Evolutionary conservation across 2,329 filamentous ascomycete species (phyloP), one percentile per base, ranked within the genome.

Genomic region (Trichoderma semiorbis): DNA sequence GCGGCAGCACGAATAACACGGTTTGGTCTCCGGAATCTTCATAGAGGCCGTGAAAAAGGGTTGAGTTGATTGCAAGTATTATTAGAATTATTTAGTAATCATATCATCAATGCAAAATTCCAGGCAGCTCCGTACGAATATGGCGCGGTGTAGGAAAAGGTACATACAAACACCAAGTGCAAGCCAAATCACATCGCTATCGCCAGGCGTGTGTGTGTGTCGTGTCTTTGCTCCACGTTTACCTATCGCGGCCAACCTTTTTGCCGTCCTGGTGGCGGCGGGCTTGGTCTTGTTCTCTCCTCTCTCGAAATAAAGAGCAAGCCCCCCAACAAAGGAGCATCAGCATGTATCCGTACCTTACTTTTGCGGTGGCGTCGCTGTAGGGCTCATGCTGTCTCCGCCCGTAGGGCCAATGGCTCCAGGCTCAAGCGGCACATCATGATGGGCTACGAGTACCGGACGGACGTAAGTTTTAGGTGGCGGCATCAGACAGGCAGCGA

Each of bases 361-460:
- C 53, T 43, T 32, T 34, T 32, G 34, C 57, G 57, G 66, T 69
- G 66, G 66, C 66, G 66, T 69, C 39, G 39, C 53, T 58, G 66
- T 69, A 69, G 66, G 66, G 66, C 66, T 69, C 65, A 60, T 69
- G 28, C 39, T 62, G 21, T 36, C 66, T 69, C 66, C 66, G 66
- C 66, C 24, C 66, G 66, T 69, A 69, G 66, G 66, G 66, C 66
- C 55, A 69, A 69, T 69, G 66, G 66, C 43, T 43, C 66, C 61
- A n/a, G 34, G 66, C 43, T 43, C 66, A 69, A n/a, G 34, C 66
- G 66, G 66, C 66, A 69, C 66, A 69, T 69, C 66, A 69, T 50
- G 65, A 47, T 69, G 26, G 66, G 66, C 36, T n/a, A 30, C 26
- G 16, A 60, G 8, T 34, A 60, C 57, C 66, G 66, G 66, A 61